Percentiles rank a stretch among this genome's conserved stretches.
These are phyloP conservation scores for Cladosporium sp. DNA, from an alignment of 2,329 filamentous ascomycete genomes.

Conservation along the genomic window DNA sequence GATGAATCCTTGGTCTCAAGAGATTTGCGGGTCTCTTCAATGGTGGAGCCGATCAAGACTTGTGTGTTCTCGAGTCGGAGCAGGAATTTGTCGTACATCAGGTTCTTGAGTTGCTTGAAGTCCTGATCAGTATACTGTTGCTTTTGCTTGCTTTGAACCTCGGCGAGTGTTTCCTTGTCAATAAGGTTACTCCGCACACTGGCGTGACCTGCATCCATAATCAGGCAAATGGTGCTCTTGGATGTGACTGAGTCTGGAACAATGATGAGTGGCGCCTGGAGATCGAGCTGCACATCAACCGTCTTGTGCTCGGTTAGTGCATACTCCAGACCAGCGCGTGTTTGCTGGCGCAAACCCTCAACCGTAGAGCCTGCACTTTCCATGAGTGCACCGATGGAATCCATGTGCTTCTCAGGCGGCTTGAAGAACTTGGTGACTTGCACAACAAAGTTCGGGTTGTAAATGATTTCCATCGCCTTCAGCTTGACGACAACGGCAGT, in stretches of 20 bases:
- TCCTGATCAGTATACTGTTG: slow-evolving; percentile 85
- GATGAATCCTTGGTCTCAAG: slow-evolving; percentile 60
- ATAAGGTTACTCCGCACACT: slow-evolving; percentile 92
- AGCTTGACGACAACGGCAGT: slow-evolving; percentile 84
- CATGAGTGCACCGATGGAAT: slow-evolving; percentile 93
- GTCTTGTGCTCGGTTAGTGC: slow-evolving; percentile 97
- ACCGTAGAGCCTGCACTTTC: slow-evolving; percentile 94
- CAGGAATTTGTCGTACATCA: slow-evolving; percentile 97
- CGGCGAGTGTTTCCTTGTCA: slow-evolving; percentile 80
- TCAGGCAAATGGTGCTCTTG: slow-evolving; percentile 76
- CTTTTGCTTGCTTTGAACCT: slow-evolving; percentile 86
- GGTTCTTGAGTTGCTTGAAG: slow-evolving; percentile 75
- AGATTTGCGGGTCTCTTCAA: slow-evolving; percentile 82
- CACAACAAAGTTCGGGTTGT: slow-evolving; percentile 90
- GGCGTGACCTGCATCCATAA: slow-evolving; percentile 92
- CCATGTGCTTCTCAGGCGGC: slow-evolving; percentile 94
- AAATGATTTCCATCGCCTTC: slow-evolving; percentile 94
- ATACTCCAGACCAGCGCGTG: slow-evolving; percentile 90
- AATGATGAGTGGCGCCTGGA: slow-evolving; percentile 94
- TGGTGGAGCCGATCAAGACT: slow-evolving; percentile 87
- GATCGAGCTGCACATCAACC: slow-evolving; percentile 89
- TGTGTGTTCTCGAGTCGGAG: slow-evolving; percentile 93
- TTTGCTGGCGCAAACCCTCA: slow-evolving; percentile 90
- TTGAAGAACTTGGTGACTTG: slow-evolving; percentile 94
- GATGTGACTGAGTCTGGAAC: slow-evolving; percentile 87